Percentiles rank a stretch among this genome's conserved stretches.
Conservation (phyloP, 1,284 basidiomycete genomes). For the Thelephora terrestris region DNA sequence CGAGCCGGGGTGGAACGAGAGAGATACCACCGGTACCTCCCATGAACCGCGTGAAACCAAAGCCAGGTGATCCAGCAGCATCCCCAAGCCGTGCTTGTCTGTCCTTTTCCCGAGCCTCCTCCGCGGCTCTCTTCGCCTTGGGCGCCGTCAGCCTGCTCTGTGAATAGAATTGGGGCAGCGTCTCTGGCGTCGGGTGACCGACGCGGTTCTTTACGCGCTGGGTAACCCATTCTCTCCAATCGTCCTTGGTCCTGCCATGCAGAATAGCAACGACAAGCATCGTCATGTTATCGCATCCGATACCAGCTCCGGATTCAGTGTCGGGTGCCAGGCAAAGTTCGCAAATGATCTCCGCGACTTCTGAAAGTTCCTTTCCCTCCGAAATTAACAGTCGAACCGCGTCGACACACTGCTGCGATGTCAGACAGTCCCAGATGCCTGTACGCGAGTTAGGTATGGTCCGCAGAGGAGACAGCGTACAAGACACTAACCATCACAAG, state of each 20-base stretch:
- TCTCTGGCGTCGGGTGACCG: conserved; percentile 63
- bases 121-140: conserved; percentile 44
- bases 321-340: conserved; percentile 93
- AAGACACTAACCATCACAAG: conserved; percentile 80
- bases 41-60: conserved; percentile 35
- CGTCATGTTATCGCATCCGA: conserved; percentile 99
- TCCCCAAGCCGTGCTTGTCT: neutral
- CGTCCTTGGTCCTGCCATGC: conserved; percentile 77
- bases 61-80: conserved; percentile 13
- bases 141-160: conserved; percentile 47
- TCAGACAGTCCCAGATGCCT: conserved; percentile 99
- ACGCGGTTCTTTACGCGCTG: conserved; percentile 72
- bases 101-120: conserved; percentile 36
- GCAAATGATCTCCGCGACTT: conserved; percentile 88
- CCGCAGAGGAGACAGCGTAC: neutral
- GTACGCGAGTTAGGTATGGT: conserved; percentile 5
- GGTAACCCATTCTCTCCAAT: conserved; percentile 91
- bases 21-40: conserved; percentile 44
- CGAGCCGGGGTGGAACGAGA: conserved; percentile 42
- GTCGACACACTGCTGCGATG: conserved; percentile 90
- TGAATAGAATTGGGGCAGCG: conserved; percentile 60
- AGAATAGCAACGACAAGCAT: conserved; percentile 86
- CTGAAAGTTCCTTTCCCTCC: conserved; percentile 67
- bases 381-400: conserved; percentile 80
- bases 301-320: conserved; percentile 81